A percentile compares a stretch with the other conserved stretches of the same genome.
phyloP scores from a whole-genome alignment of 192 early-diverging fungal genomes.

The Coemansia sp. region DNA sequence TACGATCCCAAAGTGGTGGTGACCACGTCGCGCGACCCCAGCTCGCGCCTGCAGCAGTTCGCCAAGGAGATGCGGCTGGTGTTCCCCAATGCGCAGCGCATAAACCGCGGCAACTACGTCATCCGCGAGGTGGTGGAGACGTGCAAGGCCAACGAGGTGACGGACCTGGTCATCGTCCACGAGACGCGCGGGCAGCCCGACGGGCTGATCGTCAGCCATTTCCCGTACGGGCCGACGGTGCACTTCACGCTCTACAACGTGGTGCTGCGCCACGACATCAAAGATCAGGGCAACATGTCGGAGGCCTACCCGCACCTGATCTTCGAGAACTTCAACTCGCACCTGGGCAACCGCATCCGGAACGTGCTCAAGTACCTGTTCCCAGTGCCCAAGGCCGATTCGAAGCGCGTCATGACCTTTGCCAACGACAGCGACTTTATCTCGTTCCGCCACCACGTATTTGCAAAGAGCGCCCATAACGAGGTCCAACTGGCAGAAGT shows the following conservation, averaged over 20 bases:
- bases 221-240: conserved; percentile 97
- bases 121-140: conserved; percentile 95
- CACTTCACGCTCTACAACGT: conserved; percentile 98
- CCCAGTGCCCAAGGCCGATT: conserved; percentile 95
- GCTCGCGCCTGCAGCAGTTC: conserved; percentile 89
- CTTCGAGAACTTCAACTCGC: conserved; percentile 90
- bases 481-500: conserved; percentile 95
- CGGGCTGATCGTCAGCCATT: conserved; percentile 90
- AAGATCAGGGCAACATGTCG: conserved; percentile 93
- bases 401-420: conserved; percentile 96
- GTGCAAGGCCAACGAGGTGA: conserved; percentile 89
- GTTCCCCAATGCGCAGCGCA: conserved; percentile 94
- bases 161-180: conserved; percentile 93
- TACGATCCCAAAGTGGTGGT: conserved; percentile 95
- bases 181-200: conserved; percentile 96
- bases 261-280: conserved; percentile 95
- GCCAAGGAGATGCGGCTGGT: conserved; percentile 95
- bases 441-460: conserved; percentile 97
- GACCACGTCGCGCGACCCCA: conserved; percentile 94
- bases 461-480: conserved; percentile 80
- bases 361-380: conserved; percentile 95
- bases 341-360: conserved; percentile 75
- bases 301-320: conserved; percentile 97
- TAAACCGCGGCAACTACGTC: conserved; percentile 96
- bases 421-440: conserved; percentile 95